These are phyloP conservation scores for Pascua sp. DNA, from an alignment of 1,284 basidiomycete genomes.

Conservation along the genomic window DNA sequence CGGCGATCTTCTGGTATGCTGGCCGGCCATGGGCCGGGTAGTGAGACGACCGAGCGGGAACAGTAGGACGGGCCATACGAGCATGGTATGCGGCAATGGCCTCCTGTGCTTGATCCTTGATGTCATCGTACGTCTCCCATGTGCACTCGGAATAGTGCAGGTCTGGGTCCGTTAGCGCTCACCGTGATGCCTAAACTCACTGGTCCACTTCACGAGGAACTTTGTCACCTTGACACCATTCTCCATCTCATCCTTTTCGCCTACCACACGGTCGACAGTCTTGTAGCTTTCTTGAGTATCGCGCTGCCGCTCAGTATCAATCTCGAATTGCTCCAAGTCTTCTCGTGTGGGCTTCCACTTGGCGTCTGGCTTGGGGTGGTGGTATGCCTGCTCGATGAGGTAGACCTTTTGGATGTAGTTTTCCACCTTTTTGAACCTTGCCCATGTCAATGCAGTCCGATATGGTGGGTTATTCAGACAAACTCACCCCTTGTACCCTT, in stretches of 20 bases:
- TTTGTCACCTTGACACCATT: constrained; percentile 61
- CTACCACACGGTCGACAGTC: constrained; percentile 86
- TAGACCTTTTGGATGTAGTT: constrained; percentile 90
- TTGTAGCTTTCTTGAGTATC: constrained; percentile 91
- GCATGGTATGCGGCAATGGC: constrained; percentile 77
- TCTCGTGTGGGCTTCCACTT: constrained; percentile 71
- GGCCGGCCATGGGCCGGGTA: constrained; percentile 73
- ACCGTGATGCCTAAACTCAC: constrained; percentile 26
- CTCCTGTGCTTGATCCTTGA: constrained; percentile 58
- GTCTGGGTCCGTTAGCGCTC: constrained; percentile 46
- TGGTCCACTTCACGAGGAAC: constrained; percentile 97
- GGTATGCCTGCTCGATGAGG: constrained; percentile 66
- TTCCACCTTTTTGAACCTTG: constrained; percentile 89
- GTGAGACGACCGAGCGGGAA: constrained; percentile 77
- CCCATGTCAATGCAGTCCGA: constrained; percentile 57
- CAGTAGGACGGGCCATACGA: constrained; percentile 72
- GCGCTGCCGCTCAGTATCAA: constrained; percentile 84
- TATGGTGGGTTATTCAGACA: background rate
- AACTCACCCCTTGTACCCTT: constrained; percentile 61
- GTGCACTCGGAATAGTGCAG: constrained; percentile 94
- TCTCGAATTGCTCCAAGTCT: constrained; percentile 80
- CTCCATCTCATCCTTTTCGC: constrained; percentile 65
- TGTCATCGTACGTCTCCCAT: constrained; percentile 80
- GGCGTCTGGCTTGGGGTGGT: constrained; percentile 51
- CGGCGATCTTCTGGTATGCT: constrained; percentile 75